Evolutionary conservation across 306 rosid genomes (phyloP).

Genomic region (Psophocarpus tetragonolobus): DNA sequence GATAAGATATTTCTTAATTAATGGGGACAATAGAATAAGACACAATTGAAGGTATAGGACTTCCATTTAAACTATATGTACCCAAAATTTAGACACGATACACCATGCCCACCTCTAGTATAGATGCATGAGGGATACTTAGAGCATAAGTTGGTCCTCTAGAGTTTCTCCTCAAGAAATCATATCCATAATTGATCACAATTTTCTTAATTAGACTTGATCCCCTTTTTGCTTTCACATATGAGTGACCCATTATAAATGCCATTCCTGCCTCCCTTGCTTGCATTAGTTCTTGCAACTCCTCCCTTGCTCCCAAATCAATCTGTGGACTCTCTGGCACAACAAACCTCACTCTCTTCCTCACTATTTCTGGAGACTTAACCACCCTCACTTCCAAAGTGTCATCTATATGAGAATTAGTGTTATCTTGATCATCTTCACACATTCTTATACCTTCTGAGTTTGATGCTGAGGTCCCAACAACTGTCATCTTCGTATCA

Average conservation of each 20-base stretch:
- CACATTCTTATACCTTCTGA: constrained; percentile 61
- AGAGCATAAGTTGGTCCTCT: constrained; percentile 53
- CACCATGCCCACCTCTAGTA: constrained; percentile 80
- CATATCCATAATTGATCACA: constrained; percentile 62
- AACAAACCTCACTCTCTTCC: constrained; percentile 64
- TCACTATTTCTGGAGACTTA: constrained; percentile 42
- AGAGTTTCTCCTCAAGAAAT: constrained; percentile 74
- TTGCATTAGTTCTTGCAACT: constrained; percentile 67
- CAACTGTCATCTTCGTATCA: constrained; percentile 61
- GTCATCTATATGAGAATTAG: constrained; percentile 24
- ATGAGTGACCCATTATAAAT: constrained; percentile 71
- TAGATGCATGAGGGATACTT: constrained; percentile 61
- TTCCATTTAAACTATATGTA: no score
- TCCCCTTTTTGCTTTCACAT: constrained; percentile 73
- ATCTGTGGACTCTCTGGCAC: constrained; percentile 71
- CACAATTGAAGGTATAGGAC: no score
- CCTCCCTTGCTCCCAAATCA: constrained; percentile 44
- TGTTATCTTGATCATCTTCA: constrained; percentile 46
- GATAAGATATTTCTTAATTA: no score
- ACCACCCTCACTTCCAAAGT: constrained; percentile 45
- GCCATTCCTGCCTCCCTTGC: constrained; percentile 77
- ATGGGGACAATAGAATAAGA: no score
- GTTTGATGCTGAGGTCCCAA: constrained; percentile 70
- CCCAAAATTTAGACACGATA: constrained; percentile 50
- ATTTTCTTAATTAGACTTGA: constrained; percentile 55